Percentiles rank a stretch among this genome's conserved stretches.
Evolutionary conservation across 345 rosid genomes (phyloP).

Genomic region (Dovyalis caffra): DNA sequence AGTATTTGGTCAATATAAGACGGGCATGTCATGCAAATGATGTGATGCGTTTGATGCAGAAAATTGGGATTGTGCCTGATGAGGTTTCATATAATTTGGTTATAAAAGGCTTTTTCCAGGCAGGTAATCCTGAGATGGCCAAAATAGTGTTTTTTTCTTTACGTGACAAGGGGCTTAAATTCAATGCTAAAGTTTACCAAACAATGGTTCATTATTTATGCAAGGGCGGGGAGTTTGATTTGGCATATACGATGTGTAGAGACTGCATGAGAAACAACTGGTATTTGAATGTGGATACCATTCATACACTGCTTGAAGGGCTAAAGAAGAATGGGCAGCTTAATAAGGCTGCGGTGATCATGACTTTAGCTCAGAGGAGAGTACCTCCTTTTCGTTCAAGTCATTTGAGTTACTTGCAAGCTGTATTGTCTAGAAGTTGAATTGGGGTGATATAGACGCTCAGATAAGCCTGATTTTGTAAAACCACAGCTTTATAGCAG

Average conservation of each 20-base stretch:
- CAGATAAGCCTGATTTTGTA: conserved; percentile 5
- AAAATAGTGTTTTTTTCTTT: conserved; percentile 64
- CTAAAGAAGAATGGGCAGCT: conserved; percentile 45
- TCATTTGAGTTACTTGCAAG: conserved; percentile 44
- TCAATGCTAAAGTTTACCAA: conserved; percentile 68
- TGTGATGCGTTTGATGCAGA: conserved; percentile 59
- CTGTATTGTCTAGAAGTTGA: conserved; percentile 34
- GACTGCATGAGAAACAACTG: conserved; percentile 65
- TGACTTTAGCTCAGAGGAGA: conserved; percentile 42
- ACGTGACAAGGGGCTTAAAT: conserved; percentile 45
- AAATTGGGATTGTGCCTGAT: conserved; percentile 53
- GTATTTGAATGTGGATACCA: conserved; percentile 60
- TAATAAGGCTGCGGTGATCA: conserved; percentile 50
- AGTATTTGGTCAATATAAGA: conserved; percentile 56
- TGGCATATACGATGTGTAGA: conserved; percentile 70
- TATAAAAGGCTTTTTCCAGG: conserved; percentile 68
- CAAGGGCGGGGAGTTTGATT: conserved; percentile 51
- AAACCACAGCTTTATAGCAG: not conserved
- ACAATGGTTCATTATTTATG: conserved; percentile 82
- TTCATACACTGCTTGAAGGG: conserved; percentile 52
- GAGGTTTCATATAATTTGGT: conserved; percentile 72
- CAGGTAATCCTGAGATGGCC: conserved; percentile 76
- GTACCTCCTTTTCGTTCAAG: conserved; percentile 58
- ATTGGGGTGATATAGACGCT: conserved; percentile 1
- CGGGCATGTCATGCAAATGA: conserved; percentile 73